Evolutionary conservation across 2,329 filamentous ascomycete species (phyloP).

Genomic region (Trichoderma asperellum): DNA sequence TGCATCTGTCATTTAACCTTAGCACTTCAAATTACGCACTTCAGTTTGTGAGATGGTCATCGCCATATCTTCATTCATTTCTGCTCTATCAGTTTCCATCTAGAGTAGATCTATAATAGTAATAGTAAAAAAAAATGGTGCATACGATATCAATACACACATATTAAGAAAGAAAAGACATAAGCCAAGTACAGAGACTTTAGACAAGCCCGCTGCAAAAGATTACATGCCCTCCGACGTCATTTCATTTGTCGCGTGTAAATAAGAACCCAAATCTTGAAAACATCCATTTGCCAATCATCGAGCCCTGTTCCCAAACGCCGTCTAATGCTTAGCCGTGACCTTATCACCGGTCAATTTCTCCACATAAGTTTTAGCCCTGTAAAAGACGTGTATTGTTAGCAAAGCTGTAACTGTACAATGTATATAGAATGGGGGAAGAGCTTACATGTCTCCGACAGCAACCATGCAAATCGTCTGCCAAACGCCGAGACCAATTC

Average conservation of each 20-base stretch:
- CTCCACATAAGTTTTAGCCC: conserved; percentile 70
- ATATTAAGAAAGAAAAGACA: not conserved
- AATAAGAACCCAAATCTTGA: conserved; percentile 25
- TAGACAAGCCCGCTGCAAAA: not conserved
- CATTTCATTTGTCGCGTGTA: conserved; percentile 16
- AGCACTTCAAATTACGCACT: not conserved
- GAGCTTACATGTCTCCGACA: conserved; percentile 92
- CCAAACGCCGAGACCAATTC: conserved; percentile 95
- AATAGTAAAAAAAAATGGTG: not conserved
- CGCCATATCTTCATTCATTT: conserved; percentile 1
- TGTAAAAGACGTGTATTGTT: conserved; percentile 38
- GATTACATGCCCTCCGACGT: conserved; percentile 5
- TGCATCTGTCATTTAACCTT: not conserved
- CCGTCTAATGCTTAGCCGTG: conserved; percentile 68
- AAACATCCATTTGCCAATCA: conserved; percentile 22
- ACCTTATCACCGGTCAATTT: conserved; percentile 66
- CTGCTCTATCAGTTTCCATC: not conserved
- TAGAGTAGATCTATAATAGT: conserved; percentile 23
- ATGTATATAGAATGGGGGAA: conserved; percentile 25
- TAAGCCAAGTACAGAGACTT: not conserved
- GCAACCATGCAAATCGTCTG: conserved; percentile 99
- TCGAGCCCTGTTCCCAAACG: conserved; percentile 36
- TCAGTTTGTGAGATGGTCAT: not conserved
- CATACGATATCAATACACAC: conserved; percentile 1
- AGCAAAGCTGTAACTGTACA: not conserved